Conservation (phyloP, 805 yeast genomes). For the Candida ovalis region DNA sequence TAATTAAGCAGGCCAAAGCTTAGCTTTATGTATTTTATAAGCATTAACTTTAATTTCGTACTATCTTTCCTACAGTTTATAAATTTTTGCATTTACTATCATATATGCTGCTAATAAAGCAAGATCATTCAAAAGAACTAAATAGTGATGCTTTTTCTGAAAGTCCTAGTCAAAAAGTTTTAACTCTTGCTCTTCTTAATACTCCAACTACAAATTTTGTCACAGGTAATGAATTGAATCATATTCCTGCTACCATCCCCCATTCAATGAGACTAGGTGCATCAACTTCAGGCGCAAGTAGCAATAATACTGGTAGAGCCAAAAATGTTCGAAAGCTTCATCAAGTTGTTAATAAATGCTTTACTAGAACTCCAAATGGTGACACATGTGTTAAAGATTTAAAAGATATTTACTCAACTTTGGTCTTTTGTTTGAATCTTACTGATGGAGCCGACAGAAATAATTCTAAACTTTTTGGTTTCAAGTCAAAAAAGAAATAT, state of each 20-base stretch:
- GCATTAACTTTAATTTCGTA: too few relatives aligned
- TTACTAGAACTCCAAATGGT: conserved; percentile 47
- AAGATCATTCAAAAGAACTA: too few relatives aligned
- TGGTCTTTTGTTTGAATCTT: conserved; percentile 40
- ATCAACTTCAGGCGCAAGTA: neutral
- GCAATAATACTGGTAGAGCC: neutral
- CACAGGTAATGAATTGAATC: too few relatives aligned
- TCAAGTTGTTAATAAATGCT: conserved; percentile 15
- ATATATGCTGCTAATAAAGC: too few relatives aligned
- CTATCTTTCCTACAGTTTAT: too few relatives aligned
- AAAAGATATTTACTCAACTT: conserved; percentile 53
- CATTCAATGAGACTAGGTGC: neutral
- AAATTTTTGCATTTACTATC: too few relatives aligned
- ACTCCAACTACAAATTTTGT: too few relatives aligned
- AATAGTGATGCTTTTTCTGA: too few relatives aligned
- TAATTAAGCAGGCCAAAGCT: too few relatives aligned
- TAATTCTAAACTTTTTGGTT: conserved; percentile 8
- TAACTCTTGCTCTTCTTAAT: too few relatives aligned
- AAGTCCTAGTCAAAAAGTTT: too few relatives aligned
- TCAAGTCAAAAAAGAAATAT: conserved; percentile 24
- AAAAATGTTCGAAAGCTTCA: conserved; percentile 5
- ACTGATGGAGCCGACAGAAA: conserved; percentile 24
- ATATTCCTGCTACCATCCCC: neutral
- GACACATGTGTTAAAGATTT: conserved; percentile 52
- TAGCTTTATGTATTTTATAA: too few relatives aligned